phyloP scores from a whole-genome alignment of 257 asterid species.

The Solanum lycopersicoides region DNA sequence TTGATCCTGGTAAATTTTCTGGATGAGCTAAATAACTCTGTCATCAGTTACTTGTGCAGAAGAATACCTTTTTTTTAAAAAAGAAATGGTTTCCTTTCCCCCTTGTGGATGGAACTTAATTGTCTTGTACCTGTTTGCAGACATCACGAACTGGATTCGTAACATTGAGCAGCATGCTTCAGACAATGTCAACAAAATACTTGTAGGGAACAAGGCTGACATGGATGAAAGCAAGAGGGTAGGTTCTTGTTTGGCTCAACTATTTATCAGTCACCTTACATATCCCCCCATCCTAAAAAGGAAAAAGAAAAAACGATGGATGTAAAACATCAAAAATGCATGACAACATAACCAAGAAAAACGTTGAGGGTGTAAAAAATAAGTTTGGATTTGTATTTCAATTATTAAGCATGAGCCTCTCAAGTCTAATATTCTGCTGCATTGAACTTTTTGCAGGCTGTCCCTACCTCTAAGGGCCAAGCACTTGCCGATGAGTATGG shows the following conservation, averaged over 20 bases:
- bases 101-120: background rate
- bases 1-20: background rate
- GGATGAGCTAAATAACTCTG: background rate
- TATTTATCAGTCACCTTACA: background rate
- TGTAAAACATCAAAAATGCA: background rate
- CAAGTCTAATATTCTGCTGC: background rate
- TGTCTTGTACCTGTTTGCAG: conserved; percentile 2
- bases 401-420: background rate
- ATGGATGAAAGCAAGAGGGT: conserved; percentile 48
- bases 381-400: background rate
- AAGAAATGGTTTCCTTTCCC: background rate
- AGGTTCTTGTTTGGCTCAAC: background rate
- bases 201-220: conserved; percentile 41
- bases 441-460: conserved; percentile 17
- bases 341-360: background rate
- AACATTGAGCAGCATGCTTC: conserved; percentile 36
- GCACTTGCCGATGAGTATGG: conserved; percentile 43
- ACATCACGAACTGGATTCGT: conserved; percentile 38
- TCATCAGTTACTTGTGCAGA: background rate
- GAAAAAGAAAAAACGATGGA: background rate
- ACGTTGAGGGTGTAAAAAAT: background rate
- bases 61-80: background rate
- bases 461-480: conserved; percentile 35
- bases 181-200: conserved; percentile 38
- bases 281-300: background rate